phyloP scores from a whole-genome alignment of 2,329 filamentous ascomycete species.

The Microsporum canis region DNA sequence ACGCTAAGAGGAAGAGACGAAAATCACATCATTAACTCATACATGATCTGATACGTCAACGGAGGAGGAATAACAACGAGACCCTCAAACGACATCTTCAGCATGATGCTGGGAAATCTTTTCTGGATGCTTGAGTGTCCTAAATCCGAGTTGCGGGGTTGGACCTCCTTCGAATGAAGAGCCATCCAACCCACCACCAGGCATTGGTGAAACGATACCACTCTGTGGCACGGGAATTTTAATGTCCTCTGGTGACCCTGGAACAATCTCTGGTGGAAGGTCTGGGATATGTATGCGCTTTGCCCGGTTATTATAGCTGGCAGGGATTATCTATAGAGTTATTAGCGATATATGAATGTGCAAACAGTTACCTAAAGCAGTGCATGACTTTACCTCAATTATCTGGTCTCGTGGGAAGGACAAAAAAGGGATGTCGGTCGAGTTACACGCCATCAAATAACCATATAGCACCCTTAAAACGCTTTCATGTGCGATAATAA shows the following conservation, averaged over 20 bases:
- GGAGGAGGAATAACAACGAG: not conserved
- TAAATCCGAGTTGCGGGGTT: slow-evolving; percentile 34
- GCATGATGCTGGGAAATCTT: slow-evolving; percentile 36
- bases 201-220: slow-evolving; percentile 35
- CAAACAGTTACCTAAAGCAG: not conserved
- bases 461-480: slow-evolving; percentile 95
- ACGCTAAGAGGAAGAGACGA: not conserved
- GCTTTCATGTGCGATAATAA: slow-evolving; percentile 96
- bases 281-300: slow-evolving; percentile 77
- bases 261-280: slow-evolving; percentile 55
- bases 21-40: not conserved
- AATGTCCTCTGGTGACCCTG: slow-evolving; percentile 69
- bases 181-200: slow-evolving; percentile 26
- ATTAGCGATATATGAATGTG: slow-evolving; percentile 1
- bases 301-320: slow-evolving; percentile 92
- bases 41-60: not conserved
- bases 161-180: slow-evolving; percentile 27
- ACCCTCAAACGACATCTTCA: slow-evolving; percentile 32
- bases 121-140: slow-evolving; percentile 34
- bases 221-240: slow-evolving; percentile 61
- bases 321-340: slow-evolving; percentile 64
- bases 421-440: slow-evolving; percentile 82
- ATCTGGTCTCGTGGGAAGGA: slow-evolving; percentile 95
- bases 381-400: slow-evolving; percentile 55
- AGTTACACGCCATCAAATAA: slow-evolving; percentile 97